Conservation (phyloP, 345 rosid genomes). For the Aegle marmelos region DNA sequence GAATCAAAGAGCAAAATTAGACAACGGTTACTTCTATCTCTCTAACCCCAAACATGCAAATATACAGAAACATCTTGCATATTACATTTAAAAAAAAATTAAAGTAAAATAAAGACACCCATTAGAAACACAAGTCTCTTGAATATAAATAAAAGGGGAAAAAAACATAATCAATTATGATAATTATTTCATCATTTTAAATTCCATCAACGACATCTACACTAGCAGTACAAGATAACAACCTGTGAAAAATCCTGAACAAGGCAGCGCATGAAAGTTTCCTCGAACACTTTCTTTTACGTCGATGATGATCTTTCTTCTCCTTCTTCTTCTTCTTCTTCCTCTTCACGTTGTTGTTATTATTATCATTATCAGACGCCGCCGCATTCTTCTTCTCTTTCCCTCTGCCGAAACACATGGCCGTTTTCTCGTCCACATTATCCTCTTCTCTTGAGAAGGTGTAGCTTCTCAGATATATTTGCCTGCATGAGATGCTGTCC, state of each 20-base stretch:
- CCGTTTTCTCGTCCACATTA: conserved; percentile 28
- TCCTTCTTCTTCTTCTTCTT: conserved; percentile 21
- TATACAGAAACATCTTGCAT: neutral
- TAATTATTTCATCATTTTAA: neutral
- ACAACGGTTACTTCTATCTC: neutral
- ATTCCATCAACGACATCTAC: conserved; percentile 46
- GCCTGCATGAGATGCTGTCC: conserved; percentile 81
- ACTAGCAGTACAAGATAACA: conserved; percentile 52
- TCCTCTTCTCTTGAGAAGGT: conserved; percentile 63
- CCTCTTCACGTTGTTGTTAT: neutral
- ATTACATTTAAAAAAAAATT: neutral
- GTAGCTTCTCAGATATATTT: conserved; percentile 83
- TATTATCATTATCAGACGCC: neutral
- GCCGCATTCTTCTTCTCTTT: conserved; percentile 13
- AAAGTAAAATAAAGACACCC: too few relatives aligned
- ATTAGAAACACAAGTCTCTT: neutral
- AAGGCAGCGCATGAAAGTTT: conserved; percentile 50
- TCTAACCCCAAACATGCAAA: neutral
- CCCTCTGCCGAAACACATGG: conserved; percentile 42
- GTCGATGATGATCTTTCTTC: neutral
- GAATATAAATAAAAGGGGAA: neutral
- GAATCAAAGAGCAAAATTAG: conserved; percentile 3
- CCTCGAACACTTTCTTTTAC: conserved; percentile 44
- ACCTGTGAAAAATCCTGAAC: conserved; percentile 43
- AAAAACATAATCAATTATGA: neutral